Evolutionary conservation across 169 alveolate genomes (phyloP).

Genomic region (Plasmodium adleri): DNA sequence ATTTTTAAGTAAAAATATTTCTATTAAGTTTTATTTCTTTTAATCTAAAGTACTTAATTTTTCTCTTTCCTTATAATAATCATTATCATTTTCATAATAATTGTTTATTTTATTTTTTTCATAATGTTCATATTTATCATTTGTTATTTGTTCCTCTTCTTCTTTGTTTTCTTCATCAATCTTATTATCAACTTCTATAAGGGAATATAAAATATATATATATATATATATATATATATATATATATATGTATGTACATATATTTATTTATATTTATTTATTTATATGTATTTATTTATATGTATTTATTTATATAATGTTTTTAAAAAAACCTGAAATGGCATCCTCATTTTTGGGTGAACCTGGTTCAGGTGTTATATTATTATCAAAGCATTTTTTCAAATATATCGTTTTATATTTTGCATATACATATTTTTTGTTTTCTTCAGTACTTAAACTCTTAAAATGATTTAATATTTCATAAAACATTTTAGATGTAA

Average conservation of each 20-base stretch:
- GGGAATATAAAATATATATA: not conserved
- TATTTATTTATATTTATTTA: not conserved
- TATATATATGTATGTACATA: not conserved
- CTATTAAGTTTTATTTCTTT: not conserved
- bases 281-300: not conserved
- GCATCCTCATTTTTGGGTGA: slow-evolving; percentile 8
- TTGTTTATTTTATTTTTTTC: not conserved
- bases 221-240: not conserved
- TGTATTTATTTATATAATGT: not conserved
- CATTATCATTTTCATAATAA: not conserved
- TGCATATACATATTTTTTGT: slow-evolving; percentile 70
- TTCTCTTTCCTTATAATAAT: not conserved
- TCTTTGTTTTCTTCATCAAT: not conserved
- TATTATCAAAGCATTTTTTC: slow-evolving; percentile 71
- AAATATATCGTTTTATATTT: slow-evolving; percentile 73
- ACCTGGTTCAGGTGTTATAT: slow-evolving; percentile 66
- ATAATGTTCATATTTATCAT: not conserved
- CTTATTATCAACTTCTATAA: not conserved
- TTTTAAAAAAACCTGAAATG: slow-evolving; percentile 19
- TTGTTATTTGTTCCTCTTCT: not conserved
- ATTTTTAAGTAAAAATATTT: not conserved
- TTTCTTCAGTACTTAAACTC: slow-evolving; percentile 50
- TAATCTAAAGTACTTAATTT: not conserved
- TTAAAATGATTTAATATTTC: slow-evolving; percentile 71
- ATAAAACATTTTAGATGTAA: slow-evolving; percentile 72